Conservation (phyloP, 75 land plant genomes). For the Cupressus sempervirens region DNA sequence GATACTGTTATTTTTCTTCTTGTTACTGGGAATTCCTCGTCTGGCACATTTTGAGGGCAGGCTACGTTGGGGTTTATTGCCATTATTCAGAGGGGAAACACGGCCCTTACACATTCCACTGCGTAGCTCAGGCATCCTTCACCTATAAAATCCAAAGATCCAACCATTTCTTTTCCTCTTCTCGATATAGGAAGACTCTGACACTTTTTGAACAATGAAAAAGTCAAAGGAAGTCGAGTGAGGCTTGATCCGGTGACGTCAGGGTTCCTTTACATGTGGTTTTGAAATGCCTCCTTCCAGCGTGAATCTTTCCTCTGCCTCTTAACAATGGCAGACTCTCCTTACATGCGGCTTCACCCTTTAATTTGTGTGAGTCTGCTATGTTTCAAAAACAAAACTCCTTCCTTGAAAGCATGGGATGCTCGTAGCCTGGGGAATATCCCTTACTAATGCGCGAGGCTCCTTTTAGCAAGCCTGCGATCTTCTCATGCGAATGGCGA, state of each 20-base stretch:
- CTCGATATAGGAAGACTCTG: neutral
- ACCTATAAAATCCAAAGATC: slow-evolving; percentile 41
- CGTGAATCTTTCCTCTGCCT: no score
- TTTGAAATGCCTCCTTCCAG: no score
- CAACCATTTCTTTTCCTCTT: neutral
- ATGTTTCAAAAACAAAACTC: no score
- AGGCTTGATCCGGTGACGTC: neutral
- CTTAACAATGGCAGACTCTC: no score
- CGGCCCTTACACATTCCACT: slow-evolving; percentile 71
- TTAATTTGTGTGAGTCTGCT: no score
- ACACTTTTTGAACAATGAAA: neutral
- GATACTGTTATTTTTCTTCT: neutral
- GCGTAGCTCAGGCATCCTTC: slow-evolving; percentile 87
- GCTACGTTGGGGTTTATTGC: slow-evolving; percentile 14
- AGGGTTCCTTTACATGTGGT: no score
- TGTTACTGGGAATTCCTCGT: slow-evolving; percentile 4
- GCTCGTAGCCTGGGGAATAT: no score
- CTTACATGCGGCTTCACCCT: no score
- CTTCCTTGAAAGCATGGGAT: no score
- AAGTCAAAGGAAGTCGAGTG: neutral
- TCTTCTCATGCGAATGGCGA: no score
- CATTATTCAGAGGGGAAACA: slow-evolving; percentile 19
- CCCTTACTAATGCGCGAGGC: no score
- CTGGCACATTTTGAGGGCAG: slow-evolving; percentile 4
- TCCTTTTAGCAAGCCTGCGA: no score